phyloP scores from a whole-genome alignment of 2,329 filamentous ascomycete species.

The Myriosclerotinia duriaeana region DNA sequence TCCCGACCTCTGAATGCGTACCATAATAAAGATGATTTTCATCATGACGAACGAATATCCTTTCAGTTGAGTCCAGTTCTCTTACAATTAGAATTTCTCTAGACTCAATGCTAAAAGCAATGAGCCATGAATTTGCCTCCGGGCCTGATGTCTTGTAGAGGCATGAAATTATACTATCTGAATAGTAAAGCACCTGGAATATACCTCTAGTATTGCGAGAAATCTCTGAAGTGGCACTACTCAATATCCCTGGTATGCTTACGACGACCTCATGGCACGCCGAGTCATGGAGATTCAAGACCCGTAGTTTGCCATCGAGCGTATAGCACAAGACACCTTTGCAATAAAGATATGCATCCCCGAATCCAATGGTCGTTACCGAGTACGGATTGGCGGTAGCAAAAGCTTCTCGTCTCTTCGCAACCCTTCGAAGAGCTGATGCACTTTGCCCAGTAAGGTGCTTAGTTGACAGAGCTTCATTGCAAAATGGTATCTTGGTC shows the following conservation, averaged over 20 bases:
- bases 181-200: conserved; percentile 58
- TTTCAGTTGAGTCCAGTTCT: conserved; percentile 49
- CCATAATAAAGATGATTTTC: conserved; percentile 63
- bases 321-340: conserved; percentile 66
- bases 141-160: conserved; percentile 49
- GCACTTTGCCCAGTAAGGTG: conserved; percentile 44
- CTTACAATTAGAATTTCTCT: conserved; percentile 46
- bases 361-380: conserved; percentile 58
- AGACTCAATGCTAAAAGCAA: conserved; percentile 50
- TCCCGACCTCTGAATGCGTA: conserved; percentile 55
- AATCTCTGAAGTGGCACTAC: conserved; percentile 43
- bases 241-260: conserved; percentile 49
- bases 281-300: conserved; percentile 57
- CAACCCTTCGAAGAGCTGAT: conserved; percentile 57
- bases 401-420: conserved; percentile 61
- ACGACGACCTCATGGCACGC: conserved; percentile 55
- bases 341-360: conserved; percentile 60
- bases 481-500: conserved; percentile 37
- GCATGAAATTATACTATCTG: conserved; percentile 57
- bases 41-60: conserved; percentile 68
- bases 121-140: conserved; percentile 50
- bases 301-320: conserved; percentile 51
- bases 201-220: conserved; percentile 44
- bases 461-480: conserved; percentile 33
- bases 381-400: conserved; percentile 62